phyloP scores from a whole-genome alignment of 352 stramenopile genomes.

The Phytophthora nicotianae region DNA sequence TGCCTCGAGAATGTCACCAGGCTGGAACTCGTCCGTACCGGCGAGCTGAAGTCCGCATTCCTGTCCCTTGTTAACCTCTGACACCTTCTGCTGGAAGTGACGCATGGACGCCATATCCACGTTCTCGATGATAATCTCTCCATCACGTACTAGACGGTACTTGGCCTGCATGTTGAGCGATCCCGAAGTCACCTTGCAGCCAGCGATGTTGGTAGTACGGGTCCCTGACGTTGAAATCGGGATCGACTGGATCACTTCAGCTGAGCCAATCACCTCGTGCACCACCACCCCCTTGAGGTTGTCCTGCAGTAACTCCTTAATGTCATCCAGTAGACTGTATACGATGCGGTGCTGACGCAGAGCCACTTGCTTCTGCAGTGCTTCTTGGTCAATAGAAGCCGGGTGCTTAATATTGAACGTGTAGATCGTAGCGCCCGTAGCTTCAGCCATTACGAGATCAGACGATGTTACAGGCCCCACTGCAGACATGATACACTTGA shows the following conservation, averaged over 20 bases:
- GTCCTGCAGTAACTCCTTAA: slow-evolving; percentile 78
- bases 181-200: slow-evolving; percentile 95
- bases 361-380: slow-evolving; percentile 76
- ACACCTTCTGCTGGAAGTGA: slow-evolving; percentile 93
- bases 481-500: slow-evolving; percentile 87
- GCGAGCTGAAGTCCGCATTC: slow-evolving; percentile 98
- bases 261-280: slow-evolving; percentile 68
- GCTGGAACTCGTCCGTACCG: slow-evolving; percentile 92
- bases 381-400: slow-evolving; percentile 75
- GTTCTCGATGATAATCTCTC: slow-evolving; percentile 90
- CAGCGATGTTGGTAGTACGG: slow-evolving; percentile 94
- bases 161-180: slow-evolving; percentile 89
- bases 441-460: slow-evolving; percentile 84
- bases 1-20: slow-evolving; percentile 95
- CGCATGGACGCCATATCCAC: slow-evolving; percentile 86
- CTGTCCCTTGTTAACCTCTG: slow-evolving; percentile 92
- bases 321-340: slow-evolving; percentile 90
- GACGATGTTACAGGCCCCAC: slow-evolving; percentile 83
- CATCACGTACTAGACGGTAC: slow-evolving; percentile 90
- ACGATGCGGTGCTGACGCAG: slow-evolving; percentile 85
- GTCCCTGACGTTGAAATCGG: slow-evolving; percentile 79
- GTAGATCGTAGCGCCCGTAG: slow-evolving; percentile 85
- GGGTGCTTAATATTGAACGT: slow-evolving; percentile 90
- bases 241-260: slow-evolving; percentile 86
- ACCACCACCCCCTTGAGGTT: slow-evolving; percentile 71